A percentile compares a stretch with the other conserved stretches of the same genome.
phyloP scores from a whole-genome alignment of 2,329 filamentous ascomycete species.

The Pseudocercospora macadamiae region DNA sequence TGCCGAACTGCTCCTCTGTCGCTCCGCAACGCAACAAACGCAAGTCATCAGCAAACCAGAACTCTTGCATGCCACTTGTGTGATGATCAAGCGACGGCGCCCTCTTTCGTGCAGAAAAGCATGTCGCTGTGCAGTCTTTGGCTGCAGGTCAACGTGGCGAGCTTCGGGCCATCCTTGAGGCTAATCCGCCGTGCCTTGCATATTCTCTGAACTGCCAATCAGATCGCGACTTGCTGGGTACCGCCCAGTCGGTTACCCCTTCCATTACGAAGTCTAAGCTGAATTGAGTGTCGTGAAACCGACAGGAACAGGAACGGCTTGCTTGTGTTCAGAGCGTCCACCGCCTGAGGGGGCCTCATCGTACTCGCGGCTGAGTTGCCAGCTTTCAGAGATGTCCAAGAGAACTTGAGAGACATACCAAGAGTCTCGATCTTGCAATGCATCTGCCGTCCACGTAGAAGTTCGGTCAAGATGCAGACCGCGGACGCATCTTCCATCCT shows the following conservation, averaged over 20 bases:
- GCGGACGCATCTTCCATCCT: slow-evolving; percentile 10
- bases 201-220: not conserved
- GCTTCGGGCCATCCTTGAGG: slow-evolving; percentile 13
- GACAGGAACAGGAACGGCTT: slow-evolving; percentile 18
- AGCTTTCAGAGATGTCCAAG: no score
- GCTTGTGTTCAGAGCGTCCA: slow-evolving; percentile 5
- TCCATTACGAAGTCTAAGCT: slow-evolving; percentile 8
- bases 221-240: not conserved
- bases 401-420: not conserved
- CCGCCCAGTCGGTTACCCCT: slow-evolving; percentile 5
- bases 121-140: slow-evolving; percentile 11
- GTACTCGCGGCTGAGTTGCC: not conserved
- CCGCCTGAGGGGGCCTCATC: not conserved
- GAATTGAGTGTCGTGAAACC: slow-evolving; percentile 16
- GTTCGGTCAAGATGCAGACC: slow-evolving; percentile 9
- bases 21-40: not conserved
- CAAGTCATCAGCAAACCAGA: not conserved
- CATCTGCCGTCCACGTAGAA: slow-evolving; percentile 2
- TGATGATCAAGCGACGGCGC: not conserved
- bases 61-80: slow-evolving; percentile 2
- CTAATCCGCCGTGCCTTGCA: slow-evolving; percentile 24
- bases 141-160: slow-evolving; percentile 22
- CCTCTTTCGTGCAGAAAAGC: slow-evolving; percentile 9
- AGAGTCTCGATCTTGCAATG: slow-evolving; percentile 1
- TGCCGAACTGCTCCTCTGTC: not conserved